Evolutionary conservation across 202 grass and related monocot genomes (phyloP).

Genomic region (Setaria viridis): DNA sequence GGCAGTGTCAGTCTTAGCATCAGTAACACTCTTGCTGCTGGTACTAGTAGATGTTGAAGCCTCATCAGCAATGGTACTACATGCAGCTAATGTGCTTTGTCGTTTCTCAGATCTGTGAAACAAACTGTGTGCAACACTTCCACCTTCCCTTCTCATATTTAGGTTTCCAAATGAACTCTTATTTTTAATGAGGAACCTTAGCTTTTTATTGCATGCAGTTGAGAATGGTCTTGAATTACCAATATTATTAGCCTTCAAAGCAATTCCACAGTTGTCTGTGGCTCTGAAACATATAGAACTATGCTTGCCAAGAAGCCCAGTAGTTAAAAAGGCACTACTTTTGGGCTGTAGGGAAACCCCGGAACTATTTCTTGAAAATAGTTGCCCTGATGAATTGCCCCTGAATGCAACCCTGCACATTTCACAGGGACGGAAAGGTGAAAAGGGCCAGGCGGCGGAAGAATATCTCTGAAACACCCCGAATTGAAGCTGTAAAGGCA

Average conservation of each 20-base stretch:
- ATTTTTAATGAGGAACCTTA: slow-evolving; percentile 45
- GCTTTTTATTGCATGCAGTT: slow-evolving; percentile 46
- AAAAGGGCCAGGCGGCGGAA: slow-evolving; percentile 44
- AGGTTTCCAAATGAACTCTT: slow-evolving; percentile 35
- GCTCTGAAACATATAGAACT: slow-evolving; percentile 36
- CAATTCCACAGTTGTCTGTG: slow-evolving; percentile 24
- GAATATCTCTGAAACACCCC: slow-evolving; percentile 54
- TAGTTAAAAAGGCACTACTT: slow-evolving; percentile 59
- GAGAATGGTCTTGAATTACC: slow-evolving; percentile 46
- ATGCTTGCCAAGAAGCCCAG: slow-evolving; percentile 45
- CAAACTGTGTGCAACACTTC: slow-evolving; percentile 41
- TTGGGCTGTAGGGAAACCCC: slow-evolving; percentile 52
- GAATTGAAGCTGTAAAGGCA: slow-evolving; percentile 74
- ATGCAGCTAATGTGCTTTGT: slow-evolving; percentile 51
- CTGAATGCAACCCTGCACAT: slow-evolving; percentile 46
- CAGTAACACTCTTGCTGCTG: slow-evolving; percentile 15
- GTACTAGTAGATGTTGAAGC: slow-evolving; percentile 38
- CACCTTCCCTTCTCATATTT: slow-evolving; percentile 42
- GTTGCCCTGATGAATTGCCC: slow-evolving; percentile 49
- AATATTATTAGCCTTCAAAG: slow-evolving; percentile 47
- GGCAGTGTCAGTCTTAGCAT: slow-evolving; percentile 36
- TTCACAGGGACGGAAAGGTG: slow-evolving; percentile 37
- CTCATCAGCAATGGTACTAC: slow-evolving; percentile 53
- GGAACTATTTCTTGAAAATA: slow-evolving; percentile 40
- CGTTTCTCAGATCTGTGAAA: slow-evolving; percentile 62